Evolutionary conservation across 202 grass and related monocot species (phyloP).

Genomic region (Musa balbisiana): DNA sequence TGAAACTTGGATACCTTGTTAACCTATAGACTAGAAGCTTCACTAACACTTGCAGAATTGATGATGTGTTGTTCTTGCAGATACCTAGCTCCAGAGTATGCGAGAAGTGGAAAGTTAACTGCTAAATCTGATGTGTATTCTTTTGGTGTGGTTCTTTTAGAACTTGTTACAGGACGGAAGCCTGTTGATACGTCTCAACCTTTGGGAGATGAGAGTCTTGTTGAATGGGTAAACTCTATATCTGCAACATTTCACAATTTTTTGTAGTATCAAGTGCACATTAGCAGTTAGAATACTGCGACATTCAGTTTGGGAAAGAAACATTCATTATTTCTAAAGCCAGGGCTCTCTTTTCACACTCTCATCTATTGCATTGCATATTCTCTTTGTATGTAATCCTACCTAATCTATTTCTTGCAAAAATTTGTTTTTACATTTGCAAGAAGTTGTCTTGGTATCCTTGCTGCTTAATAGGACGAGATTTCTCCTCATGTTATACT

Average conservation of each 20-base stretch:
- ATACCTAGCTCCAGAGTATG: conserved; percentile 98
- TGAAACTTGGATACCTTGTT: not conserved
- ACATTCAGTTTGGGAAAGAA: too few species aligned
- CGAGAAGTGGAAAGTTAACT: conserved; percentile 74
- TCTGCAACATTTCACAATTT: not conserved
- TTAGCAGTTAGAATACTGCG: not conserved
- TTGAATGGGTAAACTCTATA: conserved; percentile 73
- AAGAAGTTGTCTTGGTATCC: too few species aligned
- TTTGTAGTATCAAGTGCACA: not conserved
- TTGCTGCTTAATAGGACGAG: too few species aligned
- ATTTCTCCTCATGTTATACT: too few species aligned
- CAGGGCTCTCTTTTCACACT: too few species aligned
- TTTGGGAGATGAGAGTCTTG: conserved; percentile 89
- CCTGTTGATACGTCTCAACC: conserved; percentile 95
- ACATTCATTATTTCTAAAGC: too few species aligned
- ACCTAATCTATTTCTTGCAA: too few species aligned
- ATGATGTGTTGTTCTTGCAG: conserved; percentile 32
- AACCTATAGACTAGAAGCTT: not conserved
- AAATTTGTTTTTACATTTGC: too few species aligned
- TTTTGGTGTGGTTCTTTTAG: conserved; percentile 95
- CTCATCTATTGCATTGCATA: too few species aligned
- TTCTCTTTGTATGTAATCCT: too few species aligned
- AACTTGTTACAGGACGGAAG: conserved; percentile 98
- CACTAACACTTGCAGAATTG: conserved; percentile 10
- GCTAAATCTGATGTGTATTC: conserved; percentile 98